These are phyloP conservation scores for Alloascoidea hylecoeti DNA, from an alignment of 805 yeast genomes.

Conservation along the genomic window DNA sequence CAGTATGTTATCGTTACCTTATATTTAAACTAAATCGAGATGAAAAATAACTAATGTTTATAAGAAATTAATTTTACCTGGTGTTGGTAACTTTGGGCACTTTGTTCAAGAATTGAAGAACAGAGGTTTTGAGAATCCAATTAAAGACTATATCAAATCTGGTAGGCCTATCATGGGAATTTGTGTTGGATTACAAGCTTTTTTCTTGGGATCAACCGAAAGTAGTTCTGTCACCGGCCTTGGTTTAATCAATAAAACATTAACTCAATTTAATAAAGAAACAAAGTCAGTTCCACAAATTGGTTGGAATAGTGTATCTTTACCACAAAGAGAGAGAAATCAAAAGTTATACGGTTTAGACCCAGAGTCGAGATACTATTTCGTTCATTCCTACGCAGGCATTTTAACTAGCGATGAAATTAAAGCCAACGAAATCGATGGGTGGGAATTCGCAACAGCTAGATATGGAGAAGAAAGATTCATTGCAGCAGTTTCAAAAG, in stretches of 20 bases:
- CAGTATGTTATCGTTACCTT: too few species aligned
- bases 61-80: slow-evolving; percentile 67
- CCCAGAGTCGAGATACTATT: slow-evolving; percentile 65
- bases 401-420: slow-evolving; percentile 30
- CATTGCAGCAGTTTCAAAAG: slow-evolving; percentile 67
- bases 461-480: slow-evolving; percentile 69
- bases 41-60: neutral
- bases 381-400: slow-evolving; percentile 91
- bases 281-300: slow-evolving; percentile 88
- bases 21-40: slow-evolving; percentile 2
- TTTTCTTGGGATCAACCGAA: slow-evolving; percentile 68
- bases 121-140: slow-evolving; percentile 51
- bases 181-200: slow-evolving; percentile 90
- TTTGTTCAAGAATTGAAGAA: slow-evolving; percentile 58
- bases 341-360: slow-evolving; percentile 43
- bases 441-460: slow-evolving; percentile 67
- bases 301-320: slow-evolving; percentile 71
- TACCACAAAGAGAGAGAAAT: slow-evolving; percentile 12
- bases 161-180: slow-evolving; percentile 92
- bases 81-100: slow-evolving; percentile 96
- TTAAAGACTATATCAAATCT: slow-evolving; percentile 49
- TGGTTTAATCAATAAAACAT: slow-evolving; percentile 33
- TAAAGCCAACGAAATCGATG: slow-evolving; percentile 20
- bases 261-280: slow-evolving; percentile 46
- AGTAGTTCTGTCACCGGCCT: slow-evolving; percentile 49